Base-by-base conservation (phyloP, 1,284 basidiomycete species). In the Ustilago curta region DNA sequence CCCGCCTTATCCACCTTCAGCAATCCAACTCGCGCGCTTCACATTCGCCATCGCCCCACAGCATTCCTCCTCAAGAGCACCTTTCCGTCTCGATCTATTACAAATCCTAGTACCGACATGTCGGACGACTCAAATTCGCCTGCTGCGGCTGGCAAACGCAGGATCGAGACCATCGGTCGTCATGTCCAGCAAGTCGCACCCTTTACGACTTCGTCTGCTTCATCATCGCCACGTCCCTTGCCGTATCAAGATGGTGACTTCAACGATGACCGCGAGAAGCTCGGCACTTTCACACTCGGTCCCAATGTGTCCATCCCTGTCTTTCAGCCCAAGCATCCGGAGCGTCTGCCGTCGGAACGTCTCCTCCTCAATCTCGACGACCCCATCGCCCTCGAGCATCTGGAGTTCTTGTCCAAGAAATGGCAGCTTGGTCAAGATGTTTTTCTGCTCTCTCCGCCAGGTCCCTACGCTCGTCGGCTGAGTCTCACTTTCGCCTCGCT, bases 401-500 rank as follows among this genome's bases (percentile, higher is more conserved):
- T 84, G 58, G 82, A 83, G 59, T 84, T 82, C 55, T 59, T 84
- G 18, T 77, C 77, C 37, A 83, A 83, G 47, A 84, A 84, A 42
- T 84, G 82, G 81, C 76, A 78, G 72, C 78, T 84, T 12, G 67
- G 72, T 8, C 82, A 84, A 59, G 83, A 84, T 48, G 77, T 83
- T 54, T 84, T 84, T 52, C 69, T 86, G 40, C 66, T 85, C 43
- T 77, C 80, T 9, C 61, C 84, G 0, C 85, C 85, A 4, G 84
- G 84, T 12, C 84, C 85, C 0, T 86, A 82, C 65, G 76, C 85
- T 0, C 82, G 85, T n/a, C 70, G 85, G 6, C 78, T 86, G 31
- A 81, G 82, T 42, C 73, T 85, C 32, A 86, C 85, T 0, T 86
- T 86, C 39, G 81, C 82, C 11, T 72, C 83, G 25, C 72, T 84